Evolutionary conservation across 352 stramenopile genomes (phyloP), one percentile per base, ranked within the genome.

Genomic region (Phytophthora fragariae): DNA sequence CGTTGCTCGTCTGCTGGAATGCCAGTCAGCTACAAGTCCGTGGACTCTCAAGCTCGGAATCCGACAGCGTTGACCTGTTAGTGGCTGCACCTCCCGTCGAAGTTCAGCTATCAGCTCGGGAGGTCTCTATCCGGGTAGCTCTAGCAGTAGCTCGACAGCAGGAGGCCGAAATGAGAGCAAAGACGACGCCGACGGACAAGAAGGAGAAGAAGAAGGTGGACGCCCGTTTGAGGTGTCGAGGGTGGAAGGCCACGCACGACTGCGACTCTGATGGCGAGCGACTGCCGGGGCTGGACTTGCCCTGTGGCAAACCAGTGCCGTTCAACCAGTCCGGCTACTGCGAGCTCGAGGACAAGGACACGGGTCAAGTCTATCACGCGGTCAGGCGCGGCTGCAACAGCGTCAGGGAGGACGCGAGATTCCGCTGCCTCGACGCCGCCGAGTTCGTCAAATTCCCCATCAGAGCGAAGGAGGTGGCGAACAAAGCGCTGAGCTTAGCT

Each of bases 401-500:
- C 27, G 69, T 91, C 33, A 68, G 71, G 17, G 35, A 77, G 41
- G 72, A 88, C 64, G 73, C 84, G 17, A 73, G 61, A 3, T 85
- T 91, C 57, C 79, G 72, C 19, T 93, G 86, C 50, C 73, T 79
- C 33, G 75, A 87, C 31, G 86, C 86, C 31, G 62, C 65, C 8
- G 71, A 86, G 37, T 92, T 92, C 72, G 78, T 85, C n/a, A 90
- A 92, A 47, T 92, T 92, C 71, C 64, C 71, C 0, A 50, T 80
- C 27, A 52, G 66, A 27, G 75, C 77, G 27, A 70, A 82, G 12
- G 69, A 82, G 15, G 73, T 81, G 19, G 54, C 80, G 9, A 62
- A 77, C 21, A 80, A 79, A n/a, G 56, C 76, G 17, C 46, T 57
- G n/a, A 27, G 24, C 24, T 27, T 41, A 41, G 15, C 53, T 14